Percentiles rank a stretch among this genome's conserved stretches.
These are phyloP conservation scores for Hymenoscyphus occultus DNA, from an alignment of 2,329 filamentous ascomycete genomes.

Conservation along the genomic window DNA sequence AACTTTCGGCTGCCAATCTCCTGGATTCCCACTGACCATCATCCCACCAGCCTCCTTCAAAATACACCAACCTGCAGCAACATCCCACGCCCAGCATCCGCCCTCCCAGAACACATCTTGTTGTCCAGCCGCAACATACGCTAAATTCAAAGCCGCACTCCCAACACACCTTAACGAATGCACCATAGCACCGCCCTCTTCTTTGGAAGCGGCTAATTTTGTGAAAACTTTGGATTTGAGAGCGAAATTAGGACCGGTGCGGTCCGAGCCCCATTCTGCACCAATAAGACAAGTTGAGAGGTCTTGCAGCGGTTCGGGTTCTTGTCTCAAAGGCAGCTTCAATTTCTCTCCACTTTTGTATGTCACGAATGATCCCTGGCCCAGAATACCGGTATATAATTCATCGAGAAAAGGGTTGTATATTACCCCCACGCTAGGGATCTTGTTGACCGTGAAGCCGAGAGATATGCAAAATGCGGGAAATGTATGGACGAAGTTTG, in stretches of 20 bases:
- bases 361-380: slow-evolving; percentile 59
- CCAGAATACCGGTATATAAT: slow-evolving; percentile 67
- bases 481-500: slow-evolving; percentile 77
- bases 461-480: slow-evolving; percentile 75
- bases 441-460: slow-evolving; percentile 61
- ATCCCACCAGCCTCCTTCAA: slow-evolving; percentile 70
- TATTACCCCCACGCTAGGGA: slow-evolving; percentile 68
- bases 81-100: slow-evolving; percentile 83
- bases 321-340: slow-evolving; percentile 46
- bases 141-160: slow-evolving; percentile 72
- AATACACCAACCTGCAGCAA: slow-evolving; percentile 78
- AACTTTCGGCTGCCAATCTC: slow-evolving; percentile 62
- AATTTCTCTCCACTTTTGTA: slow-evolving; percentile 39
- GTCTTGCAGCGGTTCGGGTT: slow-evolving; percentile 54
- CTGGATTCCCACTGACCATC: slow-evolving; percentile 71
- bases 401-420: slow-evolving; percentile 74
- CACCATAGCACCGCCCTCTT: slow-evolving; percentile 70
- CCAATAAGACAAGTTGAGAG: slow-evolving; percentile 64
- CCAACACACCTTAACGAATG: slow-evolving; percentile 70
- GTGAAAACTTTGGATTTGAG: slow-evolving; percentile 66
- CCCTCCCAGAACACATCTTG: slow-evolving; percentile 79
- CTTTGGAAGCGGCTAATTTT: slow-evolving; percentile 54
- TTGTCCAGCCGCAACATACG: slow-evolving; percentile 66
- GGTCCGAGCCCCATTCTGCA: slow-evolving; percentile 70
- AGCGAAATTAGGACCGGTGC: slow-evolving; percentile 67